A percentile compares a stretch with the other conserved stretches of the same genome.
These are phyloP conservation scores for Blastobotrys buckinghamii DNA, from an alignment of 1,139 yeast species.

Conservation along the genomic window DNA sequence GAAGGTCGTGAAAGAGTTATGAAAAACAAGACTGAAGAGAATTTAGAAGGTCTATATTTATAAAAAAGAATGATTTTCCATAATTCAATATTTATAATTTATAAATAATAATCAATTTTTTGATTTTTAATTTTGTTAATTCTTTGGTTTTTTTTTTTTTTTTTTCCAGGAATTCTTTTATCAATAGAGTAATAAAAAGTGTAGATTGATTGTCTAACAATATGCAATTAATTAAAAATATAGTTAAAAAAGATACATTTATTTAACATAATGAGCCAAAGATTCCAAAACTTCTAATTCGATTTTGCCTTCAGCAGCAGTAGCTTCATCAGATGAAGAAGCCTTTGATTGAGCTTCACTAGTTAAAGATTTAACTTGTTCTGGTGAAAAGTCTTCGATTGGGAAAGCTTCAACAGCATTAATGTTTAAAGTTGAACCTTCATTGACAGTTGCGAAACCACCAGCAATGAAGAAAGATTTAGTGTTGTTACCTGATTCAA, in stretches of 20 bases:
- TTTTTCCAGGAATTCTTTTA: not conserved
- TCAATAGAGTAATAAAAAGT: not conserved
- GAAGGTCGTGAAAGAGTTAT: slow-evolving; percentile 94
- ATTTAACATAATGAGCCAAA: slow-evolving; percentile 82
- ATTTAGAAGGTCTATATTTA: slow-evolving; percentile 89
- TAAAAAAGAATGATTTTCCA: slow-evolving; percentile 27
- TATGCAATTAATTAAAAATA: not conserved
- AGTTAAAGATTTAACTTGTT: slow-evolving; percentile 72
- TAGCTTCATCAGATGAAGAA: slow-evolving; percentile 71
- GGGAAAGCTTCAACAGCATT: slow-evolving; percentile 96
- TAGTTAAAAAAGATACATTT: no score
- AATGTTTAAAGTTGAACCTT: slow-evolving; percentile 85
- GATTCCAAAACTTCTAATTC: slow-evolving; percentile 97
- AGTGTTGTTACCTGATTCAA: slow-evolving; percentile 69
- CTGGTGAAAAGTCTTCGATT: slow-evolving; percentile 79
- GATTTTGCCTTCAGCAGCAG: slow-evolving; percentile 91
- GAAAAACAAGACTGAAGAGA: slow-evolving; percentile 97
- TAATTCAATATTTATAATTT: not conserved
- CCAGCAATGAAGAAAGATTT: slow-evolving; percentile 89
- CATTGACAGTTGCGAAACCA: slow-evolving; percentile 95
- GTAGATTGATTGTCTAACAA: no score
- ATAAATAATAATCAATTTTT: not conserved
- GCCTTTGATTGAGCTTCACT: slow-evolving; percentile 95
- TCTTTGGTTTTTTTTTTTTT: not conserved
- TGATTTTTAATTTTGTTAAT: not conserved